Conservation (phyloP, 2,329 filamentous ascomycete genomes). For the Penicillium fuscoglaucum region DNA sequence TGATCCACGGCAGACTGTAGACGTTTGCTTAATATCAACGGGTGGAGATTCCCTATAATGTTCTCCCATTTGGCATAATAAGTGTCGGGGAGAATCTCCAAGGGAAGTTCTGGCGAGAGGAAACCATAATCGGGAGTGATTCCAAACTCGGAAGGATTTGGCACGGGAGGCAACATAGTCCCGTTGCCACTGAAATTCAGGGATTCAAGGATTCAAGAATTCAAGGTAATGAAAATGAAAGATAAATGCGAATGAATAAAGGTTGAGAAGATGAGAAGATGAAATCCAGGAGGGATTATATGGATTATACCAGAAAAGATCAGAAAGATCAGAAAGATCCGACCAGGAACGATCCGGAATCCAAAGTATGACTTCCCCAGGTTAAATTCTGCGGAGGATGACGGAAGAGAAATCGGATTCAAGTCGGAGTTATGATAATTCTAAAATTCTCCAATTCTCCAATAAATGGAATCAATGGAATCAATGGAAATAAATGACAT, state of each 20-base stretch:
- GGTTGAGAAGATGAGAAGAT: neutral
- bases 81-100: constrained; percentile 77
- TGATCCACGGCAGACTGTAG: constrained; percentile 76
- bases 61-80: constrained; percentile 97
- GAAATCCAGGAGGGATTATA: neutral
- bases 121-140: constrained; percentile 70
- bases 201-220: no score
- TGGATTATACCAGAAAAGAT: neutral
- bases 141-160: constrained; percentile 71
- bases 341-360: neutral
- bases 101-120: constrained; percentile 75
- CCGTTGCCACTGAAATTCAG: no score
- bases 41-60: constrained; percentile 80
- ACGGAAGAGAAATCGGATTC: neutral
- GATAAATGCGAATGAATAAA: neutral
- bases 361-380: neutral
- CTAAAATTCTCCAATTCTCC: no score
- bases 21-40: constrained; percentile 79
- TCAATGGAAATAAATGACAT: no score
- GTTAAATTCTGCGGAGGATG: neutral
- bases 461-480: no score
- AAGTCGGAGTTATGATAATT: no score
- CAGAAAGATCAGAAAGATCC: neutral
- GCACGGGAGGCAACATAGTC: constrained; percentile 49
- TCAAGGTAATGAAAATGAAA: no score